A percentile compares a stretch with the other conserved stretches of the same genome.
Conservation (phyloP, 805 yeast genomes). For the Yamadazyma ubonensis region DNA sequence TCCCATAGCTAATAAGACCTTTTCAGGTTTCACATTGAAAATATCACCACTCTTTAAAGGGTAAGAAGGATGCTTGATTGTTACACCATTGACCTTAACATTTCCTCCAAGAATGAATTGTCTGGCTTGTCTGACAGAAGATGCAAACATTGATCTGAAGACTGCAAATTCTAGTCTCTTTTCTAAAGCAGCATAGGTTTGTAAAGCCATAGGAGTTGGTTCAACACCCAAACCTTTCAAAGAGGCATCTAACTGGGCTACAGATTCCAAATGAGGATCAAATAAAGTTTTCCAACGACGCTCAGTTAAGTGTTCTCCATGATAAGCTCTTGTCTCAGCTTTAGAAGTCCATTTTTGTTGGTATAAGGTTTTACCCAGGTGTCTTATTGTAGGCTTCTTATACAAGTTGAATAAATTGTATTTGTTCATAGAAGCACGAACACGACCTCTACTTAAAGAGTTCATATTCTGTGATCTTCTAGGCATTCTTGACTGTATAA, state of each 20-base stretch:
- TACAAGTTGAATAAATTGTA: constrained; percentile 84
- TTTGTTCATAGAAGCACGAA: constrained; percentile 91
- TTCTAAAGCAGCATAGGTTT: constrained; percentile 86
- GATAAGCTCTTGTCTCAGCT: constrained; percentile 90
- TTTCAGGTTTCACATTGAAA: constrained; percentile 80
- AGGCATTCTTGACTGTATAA: constrained; percentile 44
- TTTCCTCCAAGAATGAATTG: constrained; percentile 78
- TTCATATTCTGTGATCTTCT: constrained; percentile 57
- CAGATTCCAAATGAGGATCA: constrained; percentile 71
- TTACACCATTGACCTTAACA: constrained; percentile 83
- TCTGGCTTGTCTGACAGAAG: constrained; percentile 91
- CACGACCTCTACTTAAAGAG: constrained; percentile 63
- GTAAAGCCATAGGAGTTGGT: constrained; percentile 80
- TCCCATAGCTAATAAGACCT: constrained; percentile 83
- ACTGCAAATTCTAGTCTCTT: constrained; percentile 86
- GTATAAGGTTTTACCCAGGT: constrained; percentile 66
- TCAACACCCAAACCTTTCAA: constrained; percentile 55
- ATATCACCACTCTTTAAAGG: constrained; percentile 82
- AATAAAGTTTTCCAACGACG: constrained; percentile 73
- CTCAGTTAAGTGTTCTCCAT: constrained; percentile 91
- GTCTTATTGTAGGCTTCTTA: constrained; percentile 61
- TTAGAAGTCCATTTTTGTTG: constrained; percentile 93
- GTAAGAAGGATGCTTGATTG: constrained; percentile 75
- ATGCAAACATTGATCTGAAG: constrained; percentile 90
- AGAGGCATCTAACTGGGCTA: constrained; percentile 85